Conservation (phyloP, 306 rosid genomes). For the Dryas octopetala region DNA sequence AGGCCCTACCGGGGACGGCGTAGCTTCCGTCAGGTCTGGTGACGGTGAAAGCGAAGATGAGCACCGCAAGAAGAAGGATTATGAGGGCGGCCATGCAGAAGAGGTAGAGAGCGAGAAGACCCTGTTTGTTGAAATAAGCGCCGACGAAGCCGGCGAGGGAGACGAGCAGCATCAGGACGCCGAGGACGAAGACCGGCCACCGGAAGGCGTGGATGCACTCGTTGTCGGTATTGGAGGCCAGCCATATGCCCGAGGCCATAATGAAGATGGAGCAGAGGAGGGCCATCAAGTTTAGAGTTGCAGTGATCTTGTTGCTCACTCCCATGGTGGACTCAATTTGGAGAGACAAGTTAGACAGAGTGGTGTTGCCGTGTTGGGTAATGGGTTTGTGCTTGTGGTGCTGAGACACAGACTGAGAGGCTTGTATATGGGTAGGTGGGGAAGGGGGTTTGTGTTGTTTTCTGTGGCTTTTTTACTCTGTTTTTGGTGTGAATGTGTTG, state of each 20-base stretch:
- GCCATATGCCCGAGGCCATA: conserved; percentile 85
- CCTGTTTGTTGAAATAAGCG: conserved; percentile 72
- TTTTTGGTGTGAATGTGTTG: neutral
- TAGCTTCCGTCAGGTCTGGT: conserved; percentile 61
- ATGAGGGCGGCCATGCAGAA: conserved; percentile 80
- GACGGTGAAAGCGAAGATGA: conserved; percentile 71
- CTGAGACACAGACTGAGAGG: too few relatives aligned
- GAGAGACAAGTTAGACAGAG: neutral
- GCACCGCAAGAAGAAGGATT: conserved; percentile 53
- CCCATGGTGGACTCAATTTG: conserved; percentile 46
- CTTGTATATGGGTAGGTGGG: neutral
- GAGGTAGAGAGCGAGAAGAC: conserved; percentile 77
- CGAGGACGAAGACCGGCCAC: conserved; percentile 72
- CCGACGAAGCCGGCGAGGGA: conserved; percentile 81
- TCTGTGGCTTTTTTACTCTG: neutral
- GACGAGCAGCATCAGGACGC: conserved; percentile 66
- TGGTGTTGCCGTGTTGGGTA: neutral
- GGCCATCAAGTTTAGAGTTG: conserved; percentile 70
- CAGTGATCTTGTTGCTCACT: conserved; percentile 80
- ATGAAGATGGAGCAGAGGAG: conserved; percentile 68
- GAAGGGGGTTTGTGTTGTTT: neutral
- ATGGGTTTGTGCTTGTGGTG: too few relatives aligned
- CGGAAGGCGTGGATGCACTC: conserved; percentile 70
- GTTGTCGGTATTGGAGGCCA: conserved; percentile 82
- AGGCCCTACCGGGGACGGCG: conserved; percentile 50